A percentile compares a stretch with the other conserved stretches of the same genome.
phyloP scores from a whole-genome alignment of 2,329 filamentous ascomycete species.

The Alternaria ethzedia region DNA sequence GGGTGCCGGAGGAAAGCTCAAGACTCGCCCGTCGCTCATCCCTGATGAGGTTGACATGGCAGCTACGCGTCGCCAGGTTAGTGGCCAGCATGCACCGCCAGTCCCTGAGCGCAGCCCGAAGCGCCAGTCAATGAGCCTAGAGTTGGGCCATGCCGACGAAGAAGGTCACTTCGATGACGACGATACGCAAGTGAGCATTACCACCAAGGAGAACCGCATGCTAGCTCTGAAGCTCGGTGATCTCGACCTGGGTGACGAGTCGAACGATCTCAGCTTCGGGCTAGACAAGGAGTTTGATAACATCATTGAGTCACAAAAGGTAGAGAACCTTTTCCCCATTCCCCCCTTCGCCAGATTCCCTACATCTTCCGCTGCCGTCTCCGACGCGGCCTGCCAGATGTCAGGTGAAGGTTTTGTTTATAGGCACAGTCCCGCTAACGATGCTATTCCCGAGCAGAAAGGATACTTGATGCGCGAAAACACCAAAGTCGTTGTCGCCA shows the following conservation, averaged over 20 bases:
- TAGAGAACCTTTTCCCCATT: constrained; percentile 61
- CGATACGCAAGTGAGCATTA: constrained; percentile 37
- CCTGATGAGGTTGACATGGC: constrained; percentile 88
- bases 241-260: constrained; percentile 74
- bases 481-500: constrained; percentile 95
- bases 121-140: constrained; percentile 44
- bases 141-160: constrained; percentile 44
- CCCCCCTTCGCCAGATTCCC: constrained; percentile 41
- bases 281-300: constrained; percentile 93
- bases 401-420: constrained; percentile 38
- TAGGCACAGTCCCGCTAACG: constrained; percentile 52
- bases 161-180: constrained; percentile 42
- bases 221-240: constrained; percentile 82
- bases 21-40: constrained; percentile 86
- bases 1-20: constrained; percentile 82
- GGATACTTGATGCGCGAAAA: constrained; percentile 99
- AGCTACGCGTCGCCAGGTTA: constrained; percentile 83
- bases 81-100: constrained; percentile 67
- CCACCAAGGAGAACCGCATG: constrained; percentile 55
- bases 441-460: constrained; percentile 72
- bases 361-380: constrained; percentile 26
- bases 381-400: constrained; percentile 31
- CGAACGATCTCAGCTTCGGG: constrained; percentile 78
- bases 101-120: constrained; percentile 48
- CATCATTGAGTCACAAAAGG: constrained; percentile 97